Base-by-base conservation (phyloP, 2,329 filamentous ascomycete species). In the Botrytis aclada region DNA sequence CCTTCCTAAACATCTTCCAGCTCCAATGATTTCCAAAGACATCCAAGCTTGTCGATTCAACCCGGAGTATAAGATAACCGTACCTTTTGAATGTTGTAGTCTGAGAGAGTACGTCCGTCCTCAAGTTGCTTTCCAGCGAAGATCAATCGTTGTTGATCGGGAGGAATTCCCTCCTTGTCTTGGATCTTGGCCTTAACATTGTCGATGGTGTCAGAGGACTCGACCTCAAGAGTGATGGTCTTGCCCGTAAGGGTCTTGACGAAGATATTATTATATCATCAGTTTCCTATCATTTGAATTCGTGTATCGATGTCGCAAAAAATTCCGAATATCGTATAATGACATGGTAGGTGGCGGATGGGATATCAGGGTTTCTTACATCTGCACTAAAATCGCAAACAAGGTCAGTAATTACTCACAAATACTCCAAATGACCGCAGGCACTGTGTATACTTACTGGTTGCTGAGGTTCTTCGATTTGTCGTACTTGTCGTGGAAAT, bases 161-260 rank as follows among this genome's bases (percentile, higher is more conserved):
- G 95, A 82, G 95, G 95, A 80, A 98, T 98, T 82, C 95, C 95
- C 88, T 98, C 95, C 93, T 98, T 98, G 88, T 98, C 95, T 89
- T 98, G 95, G 86, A 98, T 98, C 93, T 98, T 98, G 88, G 91
- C 92, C 92, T 98, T 98, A 87, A 98, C 95, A 91, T 98, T 98
- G 91, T 98, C 95, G 88, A 98, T 98, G 82, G 95, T 98, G 87
- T 98, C 95, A 84, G 91, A 94, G 83, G 94, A 97, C 92, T 98
- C 95, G 85, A 98, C 95, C 92, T 98, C 95, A 83, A 98, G 92
- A 87, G 96, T 98, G 90, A 98, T 98, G 86, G 95, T 98, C 93
- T 98, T 98, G 88, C 96, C 95, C 90, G 95, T 98, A 84, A 98
- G 94, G 90, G 95, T 98, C 92, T 98, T 98, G 88, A 98, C 95